Percentiles rank a stretch among this genome's conserved stretches.
phyloP scores from a whole-genome alignment of 495 filamentous ascomycete species.

The Immersiella caudata region DNA sequence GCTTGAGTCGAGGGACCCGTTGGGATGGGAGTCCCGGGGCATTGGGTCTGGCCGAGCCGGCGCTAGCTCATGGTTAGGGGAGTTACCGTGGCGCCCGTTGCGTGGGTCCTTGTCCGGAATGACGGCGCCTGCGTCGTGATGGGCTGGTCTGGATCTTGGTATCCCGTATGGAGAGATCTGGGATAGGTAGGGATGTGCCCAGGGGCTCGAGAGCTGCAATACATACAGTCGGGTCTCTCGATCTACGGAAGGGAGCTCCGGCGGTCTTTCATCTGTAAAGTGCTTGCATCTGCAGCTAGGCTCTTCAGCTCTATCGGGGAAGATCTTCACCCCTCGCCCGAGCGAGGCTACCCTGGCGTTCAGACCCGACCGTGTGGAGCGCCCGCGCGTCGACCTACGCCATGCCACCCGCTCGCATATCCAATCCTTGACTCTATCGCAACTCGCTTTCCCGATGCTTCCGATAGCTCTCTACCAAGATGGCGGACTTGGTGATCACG shows the following conservation, averaged over 20 bases:
- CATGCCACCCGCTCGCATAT: no score
- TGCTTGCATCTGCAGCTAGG: no score
- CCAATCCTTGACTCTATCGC: no score
- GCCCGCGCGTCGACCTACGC: no score
- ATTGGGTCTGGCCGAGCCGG: not conserved
- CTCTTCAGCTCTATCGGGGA: no score
- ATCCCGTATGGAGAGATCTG: not conserved
- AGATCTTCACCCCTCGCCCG: not conserved
- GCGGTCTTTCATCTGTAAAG: no score
- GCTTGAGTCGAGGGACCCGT: not conserved
- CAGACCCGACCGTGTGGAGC: not conserved
- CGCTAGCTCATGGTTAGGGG: not conserved
- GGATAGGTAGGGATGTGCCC: not conserved
- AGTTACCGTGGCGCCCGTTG: not conserved
- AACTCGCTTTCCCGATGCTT: not conserved
- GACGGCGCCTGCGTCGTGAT: not conserved
- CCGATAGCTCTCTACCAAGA: not conserved
- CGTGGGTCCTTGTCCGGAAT: not conserved
- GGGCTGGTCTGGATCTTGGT: not conserved
- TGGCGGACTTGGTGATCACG: not conserved
- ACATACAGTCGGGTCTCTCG: no score
- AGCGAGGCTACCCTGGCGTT: not conserved
- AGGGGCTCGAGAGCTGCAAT: no score
- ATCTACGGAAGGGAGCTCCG: no score
- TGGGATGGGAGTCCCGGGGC: not conserved